Conservation (phyloP, 2,329 filamentous ascomycete genomes). For the Epichloe baconii region DNA sequence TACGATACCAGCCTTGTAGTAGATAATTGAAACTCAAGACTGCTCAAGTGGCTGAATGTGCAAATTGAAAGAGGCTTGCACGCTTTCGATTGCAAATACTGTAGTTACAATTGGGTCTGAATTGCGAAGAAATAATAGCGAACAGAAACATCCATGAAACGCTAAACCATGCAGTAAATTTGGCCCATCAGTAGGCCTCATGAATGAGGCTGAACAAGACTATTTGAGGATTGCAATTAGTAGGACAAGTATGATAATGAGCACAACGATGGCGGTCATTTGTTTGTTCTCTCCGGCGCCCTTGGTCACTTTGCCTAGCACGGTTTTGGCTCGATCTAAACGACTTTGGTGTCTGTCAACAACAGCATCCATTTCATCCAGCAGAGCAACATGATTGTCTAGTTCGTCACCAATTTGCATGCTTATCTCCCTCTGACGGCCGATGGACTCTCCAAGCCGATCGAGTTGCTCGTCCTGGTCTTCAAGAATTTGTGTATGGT, state of each 20-base stretch:
- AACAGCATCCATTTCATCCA: conserved; percentile 77
- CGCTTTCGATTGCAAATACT: neutral
- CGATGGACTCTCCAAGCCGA: conserved; percentile 69
- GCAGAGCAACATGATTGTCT: conserved; percentile 74
- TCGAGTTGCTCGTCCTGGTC: conserved; percentile 95
- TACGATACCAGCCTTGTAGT: neutral
- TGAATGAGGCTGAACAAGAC: conserved; percentile 3
- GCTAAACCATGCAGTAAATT: neutral
- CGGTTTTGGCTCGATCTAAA: conserved; percentile 60
- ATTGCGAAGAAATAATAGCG: neutral
- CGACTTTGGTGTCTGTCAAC: conserved; percentile 70
- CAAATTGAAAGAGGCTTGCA: neutral
- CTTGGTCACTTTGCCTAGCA: conserved; percentile 58
- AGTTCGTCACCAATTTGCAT: conserved; percentile 96
- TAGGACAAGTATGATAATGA: conserved; percentile 73
- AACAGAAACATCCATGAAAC: neutral
- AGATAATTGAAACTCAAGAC: neutral
- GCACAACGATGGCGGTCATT: conserved; percentile 64
- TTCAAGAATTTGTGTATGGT: conserved; percentile 68
- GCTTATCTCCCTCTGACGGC: conserved; percentile 78
- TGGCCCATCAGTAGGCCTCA: neutral
- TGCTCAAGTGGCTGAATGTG: no score
- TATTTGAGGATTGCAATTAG: conserved; percentile 73
- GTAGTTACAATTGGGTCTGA: neutral
- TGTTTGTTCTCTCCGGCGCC: conserved; percentile 78